Evolutionary conservation across 495 filamentous ascomycete species (phyloP), one percentile per base, ranked within the genome.

Genomic region (Lepidopterella palustris): DNA sequence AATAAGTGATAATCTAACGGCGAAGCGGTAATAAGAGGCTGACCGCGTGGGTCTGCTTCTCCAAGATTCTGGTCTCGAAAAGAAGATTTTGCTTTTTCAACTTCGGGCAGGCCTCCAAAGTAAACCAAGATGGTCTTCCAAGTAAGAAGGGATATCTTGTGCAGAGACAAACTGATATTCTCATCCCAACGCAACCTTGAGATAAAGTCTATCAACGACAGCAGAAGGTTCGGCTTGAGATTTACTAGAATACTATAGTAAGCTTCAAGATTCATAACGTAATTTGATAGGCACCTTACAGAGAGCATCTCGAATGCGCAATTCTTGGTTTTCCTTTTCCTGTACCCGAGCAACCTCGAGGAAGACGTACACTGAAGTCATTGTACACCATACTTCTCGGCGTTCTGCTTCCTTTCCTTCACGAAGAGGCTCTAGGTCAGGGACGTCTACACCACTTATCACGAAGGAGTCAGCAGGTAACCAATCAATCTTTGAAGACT

Each of bases 1-100:
- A 98, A 98, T 11, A 89, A 78, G 69, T 97, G 92, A 68, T 98
- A 98, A 67, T 98, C 95, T 9, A 98, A 78, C 11, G 95, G 93
- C 9, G 92, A 96, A 4, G 93, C 91, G 1, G 86, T 95, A 57
- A 98, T 90, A 35, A 90, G 73, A 0, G 82, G 72, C 71, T 79
- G 76, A 45, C 76, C 77, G 29, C 78, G 74, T n/a, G 68, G 68
- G 27, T 74, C 70, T 0, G 60, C 57, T 35, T 63, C 63, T 23
- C 75, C 61, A 15, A 70, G 61, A 4, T 64, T 62, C 6, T 67
- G 69, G 57, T 86, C 79, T 42, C 74, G 76, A 5, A 84, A 80
- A 6, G 80, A 83, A 55, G 77, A 75, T 71, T 97, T 97, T 48
- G 87, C 82, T 49, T 81, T 78, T 23, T 85, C 80, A n/a, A 96